These are phyloP conservation scores for Aphanomyces invadans DNA, from an alignment of 352 stramenopile species.

Conservation along the genomic window DNA sequence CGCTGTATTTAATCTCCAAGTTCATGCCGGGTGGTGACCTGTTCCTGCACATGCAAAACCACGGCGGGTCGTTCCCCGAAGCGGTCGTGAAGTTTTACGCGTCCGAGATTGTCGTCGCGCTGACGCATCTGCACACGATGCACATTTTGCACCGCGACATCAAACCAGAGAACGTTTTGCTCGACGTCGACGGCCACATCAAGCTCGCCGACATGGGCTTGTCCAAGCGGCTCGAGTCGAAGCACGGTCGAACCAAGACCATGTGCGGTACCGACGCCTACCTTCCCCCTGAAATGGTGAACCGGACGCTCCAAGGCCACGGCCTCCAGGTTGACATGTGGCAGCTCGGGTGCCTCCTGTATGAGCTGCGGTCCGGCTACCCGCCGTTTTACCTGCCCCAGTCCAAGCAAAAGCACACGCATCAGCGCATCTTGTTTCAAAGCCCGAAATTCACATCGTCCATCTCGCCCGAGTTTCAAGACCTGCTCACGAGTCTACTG, in stretches of 20 bases:
- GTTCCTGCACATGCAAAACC: constrained; percentile 84
- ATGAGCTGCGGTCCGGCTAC: constrained; percentile 87
- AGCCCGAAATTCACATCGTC: constrained; percentile 77
- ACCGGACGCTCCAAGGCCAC: constrained; percentile 64
- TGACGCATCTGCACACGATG: constrained; percentile 88
- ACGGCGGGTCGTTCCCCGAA: constrained; percentile 69
- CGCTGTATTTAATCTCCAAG: constrained; percentile 96
- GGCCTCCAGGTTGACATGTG: constrained; percentile 89
- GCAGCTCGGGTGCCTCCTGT: constrained; percentile 91
- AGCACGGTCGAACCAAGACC: constrained; percentile 69
- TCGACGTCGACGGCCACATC: constrained; percentile 83
- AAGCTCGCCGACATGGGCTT: constrained; percentile 89
- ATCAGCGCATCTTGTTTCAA: constrained; percentile 86
- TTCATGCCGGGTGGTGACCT: constrained; percentile 98
- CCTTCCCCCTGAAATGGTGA: constrained; percentile 83
- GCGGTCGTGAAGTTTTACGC: constrained; percentile 79
- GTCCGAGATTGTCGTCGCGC: constrained; percentile 63
- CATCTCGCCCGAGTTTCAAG: constrained; percentile 72
- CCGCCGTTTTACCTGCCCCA: constrained; percentile 89
- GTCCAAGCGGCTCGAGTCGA: constrained; percentile 74
- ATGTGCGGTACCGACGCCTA: constrained; percentile 89
- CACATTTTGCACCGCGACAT: constrained; percentile 91
- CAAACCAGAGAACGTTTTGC: constrained; percentile 89
- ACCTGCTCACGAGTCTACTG: constrained; percentile 53
- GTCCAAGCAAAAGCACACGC: constrained; percentile 82